phyloP scores from a whole-genome alignment of 805 yeast species.

The Wickerhamomyces ciferrii region DNA sequence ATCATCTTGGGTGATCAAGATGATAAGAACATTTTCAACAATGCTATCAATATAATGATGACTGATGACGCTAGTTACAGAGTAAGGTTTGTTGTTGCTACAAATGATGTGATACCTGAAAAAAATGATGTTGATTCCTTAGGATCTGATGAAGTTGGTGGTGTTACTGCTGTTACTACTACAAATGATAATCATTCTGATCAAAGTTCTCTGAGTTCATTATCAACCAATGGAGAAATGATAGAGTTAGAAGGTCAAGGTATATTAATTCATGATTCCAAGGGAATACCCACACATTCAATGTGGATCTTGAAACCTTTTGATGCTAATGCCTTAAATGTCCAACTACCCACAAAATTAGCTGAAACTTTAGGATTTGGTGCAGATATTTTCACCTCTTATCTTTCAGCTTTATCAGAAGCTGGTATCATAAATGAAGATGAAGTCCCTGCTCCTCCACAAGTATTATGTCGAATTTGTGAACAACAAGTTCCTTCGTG shows the following conservation, averaged over 20 bases:
- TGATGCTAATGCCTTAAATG: constrained; percentile 53
- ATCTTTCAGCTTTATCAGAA: constrained; percentile 59
- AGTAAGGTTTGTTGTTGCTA: constrained; percentile 60
- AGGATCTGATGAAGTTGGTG: constrained; percentile 7
- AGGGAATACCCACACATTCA: constrained; percentile 65
- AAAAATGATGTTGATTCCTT: constrained; percentile 13
- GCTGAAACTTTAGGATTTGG: constrained; percentile 86
- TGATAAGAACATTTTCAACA: constrained; percentile 63
- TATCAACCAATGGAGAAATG: constrained; percentile 54
- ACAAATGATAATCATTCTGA: constrained; percentile 20
- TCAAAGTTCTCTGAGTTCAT: constrained; percentile 25
- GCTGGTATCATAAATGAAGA: constrained; percentile 57
- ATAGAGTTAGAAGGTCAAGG: constrained; percentile 93
- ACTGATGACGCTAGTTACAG: constrained; percentile 72
- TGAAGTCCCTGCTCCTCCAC: constrained; percentile 71
- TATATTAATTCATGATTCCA: constrained; percentile 63
- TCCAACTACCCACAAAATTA: constrained; percentile 66
- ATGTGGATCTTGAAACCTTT: constrained; percentile 92
- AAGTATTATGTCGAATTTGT: constrained; percentile 86
- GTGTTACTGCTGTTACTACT: background rate
- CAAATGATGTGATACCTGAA: constrained; percentile 24
- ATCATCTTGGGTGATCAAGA: constrained; percentile 60
- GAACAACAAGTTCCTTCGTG: constrained; percentile 89
- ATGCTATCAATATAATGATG: constrained; percentile 68
- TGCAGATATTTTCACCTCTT: constrained; percentile 74